Evolutionary conservation across 306 rosid species (phyloP).

Genomic region (Ziziphus jujuba): DNA sequence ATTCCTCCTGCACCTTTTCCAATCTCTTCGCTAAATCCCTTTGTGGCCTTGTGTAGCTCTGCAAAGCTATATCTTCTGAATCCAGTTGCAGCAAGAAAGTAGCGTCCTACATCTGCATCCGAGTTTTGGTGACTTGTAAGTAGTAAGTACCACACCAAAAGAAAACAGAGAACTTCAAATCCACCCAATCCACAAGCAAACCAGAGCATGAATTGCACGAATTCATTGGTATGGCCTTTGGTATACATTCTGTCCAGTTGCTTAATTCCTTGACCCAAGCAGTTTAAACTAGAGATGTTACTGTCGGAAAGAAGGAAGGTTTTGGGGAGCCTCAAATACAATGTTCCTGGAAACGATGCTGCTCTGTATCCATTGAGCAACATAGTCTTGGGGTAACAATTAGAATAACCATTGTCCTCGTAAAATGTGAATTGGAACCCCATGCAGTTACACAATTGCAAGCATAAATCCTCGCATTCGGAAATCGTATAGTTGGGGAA

Average conservation of each 20-base stretch:
- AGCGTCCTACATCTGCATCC: conserved; percentile 9
- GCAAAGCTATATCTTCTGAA: conserved; percentile 47
- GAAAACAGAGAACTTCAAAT: conserved; percentile 34
- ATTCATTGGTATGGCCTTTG: conserved; percentile 2
- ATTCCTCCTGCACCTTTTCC: conserved; percentile 55
- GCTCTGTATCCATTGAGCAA: conserved; percentile 32
- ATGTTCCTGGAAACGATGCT: conserved; percentile 22
- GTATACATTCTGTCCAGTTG: conserved; percentile 14
- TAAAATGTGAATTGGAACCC: conserved; percentile 41
- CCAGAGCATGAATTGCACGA: conserved; percentile 27
- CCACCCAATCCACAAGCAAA: conserved; percentile 45
- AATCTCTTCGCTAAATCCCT: conserved; percentile 46
- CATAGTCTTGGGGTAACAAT: conserved; percentile 38
- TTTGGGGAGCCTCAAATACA: conserved; percentile 37
- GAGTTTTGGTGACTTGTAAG: conserved; percentile 11
- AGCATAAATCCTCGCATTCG: conserved; percentile 36
- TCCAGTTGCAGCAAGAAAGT: conserved; percentile 39
- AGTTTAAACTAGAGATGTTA: conserved; percentile 5
- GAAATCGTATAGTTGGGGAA: conserved; percentile 25
- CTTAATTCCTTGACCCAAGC: conserved; percentile 5
- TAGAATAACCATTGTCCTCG: conserved; percentile 1
- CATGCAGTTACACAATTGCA: conserved; percentile 34
- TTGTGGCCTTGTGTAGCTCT: conserved; percentile 53
- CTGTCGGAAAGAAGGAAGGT: background rate
- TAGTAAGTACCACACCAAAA: conserved; percentile 34